Evolutionary conservation across 176 grass and related monocot species (phyloP).

Genomic region (Aegilops speltoides): DNA sequence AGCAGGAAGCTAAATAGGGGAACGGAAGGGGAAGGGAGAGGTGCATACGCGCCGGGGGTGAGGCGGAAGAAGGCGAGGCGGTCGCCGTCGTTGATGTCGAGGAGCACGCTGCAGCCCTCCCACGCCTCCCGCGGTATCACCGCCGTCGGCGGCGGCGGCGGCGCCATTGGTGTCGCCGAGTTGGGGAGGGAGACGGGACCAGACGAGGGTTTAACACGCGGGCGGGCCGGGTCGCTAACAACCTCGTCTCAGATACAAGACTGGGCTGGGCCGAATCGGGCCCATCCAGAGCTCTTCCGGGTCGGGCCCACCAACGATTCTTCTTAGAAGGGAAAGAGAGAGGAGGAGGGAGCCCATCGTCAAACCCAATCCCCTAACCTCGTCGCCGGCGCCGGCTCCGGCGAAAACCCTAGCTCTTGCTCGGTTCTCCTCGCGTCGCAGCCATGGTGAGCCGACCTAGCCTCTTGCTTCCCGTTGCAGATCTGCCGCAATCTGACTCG

Average conservation of each 20-base stretch:
- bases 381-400: background rate
- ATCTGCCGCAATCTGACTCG: background rate
- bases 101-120: constrained; percentile 98
- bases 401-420: background rate
- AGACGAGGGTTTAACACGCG: constrained; percentile 6
- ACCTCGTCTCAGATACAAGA: background rate
- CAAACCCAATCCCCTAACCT: background rate
- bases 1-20: background rate
- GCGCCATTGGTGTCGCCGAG: constrained; percentile 17
- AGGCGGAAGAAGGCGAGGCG: constrained; percentile 97
- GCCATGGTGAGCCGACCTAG: constrained; percentile 1
- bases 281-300: accelerated
- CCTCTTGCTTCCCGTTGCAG: background rate
- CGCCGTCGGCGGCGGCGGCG: background rate
- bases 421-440: background rate
- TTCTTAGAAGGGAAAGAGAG: too few relatives aligned
- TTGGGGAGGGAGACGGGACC: background rate
- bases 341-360: too few relatives aligned
- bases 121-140: constrained; percentile 49
- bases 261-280: too few relatives aligned
- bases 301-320: background rate
- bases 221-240: background rate
- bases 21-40: background rate
- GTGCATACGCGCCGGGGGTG: constrained; percentile 56
- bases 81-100: constrained; percentile 99